Percentiles rank a stretch among this genome's conserved stretches.
These are phyloP conservation scores for Kandelia obovata DNA, from an alignment of 345 rosid species.

Conservation along the genomic window DNA sequence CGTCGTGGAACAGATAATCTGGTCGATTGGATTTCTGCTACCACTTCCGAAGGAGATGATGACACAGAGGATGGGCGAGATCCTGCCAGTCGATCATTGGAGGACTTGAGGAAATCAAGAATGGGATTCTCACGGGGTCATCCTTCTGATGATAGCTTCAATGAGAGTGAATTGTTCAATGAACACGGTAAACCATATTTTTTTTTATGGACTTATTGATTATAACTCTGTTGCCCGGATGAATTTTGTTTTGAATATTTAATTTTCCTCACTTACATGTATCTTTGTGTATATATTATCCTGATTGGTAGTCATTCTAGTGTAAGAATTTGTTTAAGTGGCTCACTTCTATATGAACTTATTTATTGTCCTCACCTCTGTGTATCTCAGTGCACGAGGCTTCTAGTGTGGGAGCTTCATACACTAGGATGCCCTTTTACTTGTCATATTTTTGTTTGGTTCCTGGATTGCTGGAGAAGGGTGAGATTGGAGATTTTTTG, in stretches of 20 bases:
- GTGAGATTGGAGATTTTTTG: neutral
- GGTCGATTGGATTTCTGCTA: slow-evolving; percentile 93
- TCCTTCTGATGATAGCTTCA: slow-evolving; percentile 66
- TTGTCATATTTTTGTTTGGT: too few relatives aligned
- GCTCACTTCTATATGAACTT: too few relatives aligned
- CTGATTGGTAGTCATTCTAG: too few relatives aligned
- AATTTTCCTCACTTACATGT: too few relatives aligned
- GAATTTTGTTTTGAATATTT: neutral
- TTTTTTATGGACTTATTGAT: neutral
- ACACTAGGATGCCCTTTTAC: too few relatives aligned
- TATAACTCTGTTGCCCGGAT: neutral
- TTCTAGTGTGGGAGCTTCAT: too few relatives aligned
- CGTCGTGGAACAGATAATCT: slow-evolving; percentile 71
- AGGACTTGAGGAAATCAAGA: slow-evolving; percentile 92
- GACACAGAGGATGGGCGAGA: slow-evolving; percentile 94
- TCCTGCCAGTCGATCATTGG: slow-evolving; percentile 70
- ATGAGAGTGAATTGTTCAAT: slow-evolving; percentile 67
- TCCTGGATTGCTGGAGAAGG: too few relatives aligned
- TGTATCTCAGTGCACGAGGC: too few relatives aligned
- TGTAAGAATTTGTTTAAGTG: too few relatives aligned
- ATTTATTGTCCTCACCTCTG: too few relatives aligned
- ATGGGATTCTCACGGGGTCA: slow-evolving; percentile 81
- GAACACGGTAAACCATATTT: slow-evolving; percentile 62
- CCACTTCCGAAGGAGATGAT: slow-evolving; percentile 98
- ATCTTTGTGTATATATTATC: too few relatives aligned